Evolutionary conservation across 805 yeast species (phyloP), one percentile per base, ranked within the genome.

Genomic region (Helenozyma baotianmanensis): DNA sequence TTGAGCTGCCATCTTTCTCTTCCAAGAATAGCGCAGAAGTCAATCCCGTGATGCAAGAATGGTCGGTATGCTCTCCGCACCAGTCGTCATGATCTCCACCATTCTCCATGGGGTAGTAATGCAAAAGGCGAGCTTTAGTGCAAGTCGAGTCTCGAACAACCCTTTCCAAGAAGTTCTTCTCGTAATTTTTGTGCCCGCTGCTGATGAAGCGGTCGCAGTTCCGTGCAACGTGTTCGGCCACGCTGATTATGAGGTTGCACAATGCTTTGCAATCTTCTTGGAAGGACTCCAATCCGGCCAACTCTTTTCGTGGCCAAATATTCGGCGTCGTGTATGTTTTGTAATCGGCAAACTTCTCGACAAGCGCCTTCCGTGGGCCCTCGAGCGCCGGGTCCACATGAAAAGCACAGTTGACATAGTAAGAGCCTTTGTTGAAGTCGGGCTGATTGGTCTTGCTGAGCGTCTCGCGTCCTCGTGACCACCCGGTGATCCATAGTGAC

Each of bases 41-140:
- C 13, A 77, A 55, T 0, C 77, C 82, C 1, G 82, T 77, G 14
- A 77, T 53, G 46, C 81, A 74, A 4, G 78, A 71, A 42, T 76
- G 82, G 48, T 77, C 82, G 25, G 66, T 42, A 47, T 77, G 82
- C 43, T 74, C 78, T 0, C 80, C 81, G 50, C 82, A 77, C 82
- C 82, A 77, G 25, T 63, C 65, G 33, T 54, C 63, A 10, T 53
- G 57, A 1, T 36, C 41, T 2, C 8, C 21, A 1, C 33, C 28
- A 6, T 30, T 18, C 1, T 39, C 31, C 3, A 45, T 33, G 1
- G 80, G 74, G 39, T 58, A 76, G 44, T 77, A 77, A 42, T 77
- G 81, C 26, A 77, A 52, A 22, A 77, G 52, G 21, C 82, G 54
- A 1, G 82, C 82, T 45, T 77, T 76, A 4, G 82, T 64, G 21